Evolutionary conservation across 495 filamentous ascomycete genomes (phyloP).

Genomic region (Podospora pseudopauciseta): DNA sequence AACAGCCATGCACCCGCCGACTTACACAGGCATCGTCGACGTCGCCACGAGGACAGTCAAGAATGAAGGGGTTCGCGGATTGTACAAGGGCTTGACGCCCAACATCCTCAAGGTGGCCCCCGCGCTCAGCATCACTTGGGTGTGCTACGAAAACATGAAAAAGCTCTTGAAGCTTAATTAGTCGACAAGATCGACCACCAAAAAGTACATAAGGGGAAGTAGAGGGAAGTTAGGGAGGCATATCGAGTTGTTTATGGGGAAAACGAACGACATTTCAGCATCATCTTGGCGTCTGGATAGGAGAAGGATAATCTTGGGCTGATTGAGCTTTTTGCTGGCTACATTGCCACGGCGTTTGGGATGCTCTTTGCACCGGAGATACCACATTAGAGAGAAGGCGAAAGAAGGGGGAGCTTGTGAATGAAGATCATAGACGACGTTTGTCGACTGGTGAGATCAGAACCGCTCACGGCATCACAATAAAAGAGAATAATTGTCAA

Average conservation of each 20-base stretch:
- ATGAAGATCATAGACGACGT: background rate
- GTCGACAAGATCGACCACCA: background rate
- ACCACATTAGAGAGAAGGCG: constrained; percentile 18
- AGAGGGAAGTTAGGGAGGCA: background rate
- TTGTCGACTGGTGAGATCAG: background rate
- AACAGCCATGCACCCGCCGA: constrained; percentile 83
- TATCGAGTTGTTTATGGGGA: constrained; percentile 1
- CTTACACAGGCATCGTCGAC: constrained; percentile 84
- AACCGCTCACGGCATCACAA: background rate
- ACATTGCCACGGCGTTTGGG: constrained; percentile 20
- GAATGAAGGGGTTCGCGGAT: constrained; percentile 77
- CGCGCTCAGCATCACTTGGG: constrained; percentile 94
- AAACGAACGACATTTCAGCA: constrained; percentile 17
- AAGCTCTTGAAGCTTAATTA: constrained; percentile 61
- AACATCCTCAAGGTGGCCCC: constrained; percentile 96
- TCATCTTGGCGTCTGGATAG: constrained; percentile 24
- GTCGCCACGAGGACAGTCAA: constrained; percentile 76
- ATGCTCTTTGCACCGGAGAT: constrained; percentile 14
- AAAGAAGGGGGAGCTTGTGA: constrained; percentile 2
- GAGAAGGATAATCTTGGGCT: constrained; percentile 10
- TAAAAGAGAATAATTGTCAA: constrained; percentile 1
- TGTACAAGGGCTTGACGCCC: constrained; percentile 94
- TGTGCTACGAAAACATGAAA: constrained; percentile 96
- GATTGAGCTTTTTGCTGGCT: constrained; percentile 3
- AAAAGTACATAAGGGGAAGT: background rate